A percentile compares a stretch with the other conserved stretches of the same genome.
These are phyloP conservation scores for Phlyctochytrium bullatum DNA, from an alignment of 192 early-diverging fungal species.

Conservation along the genomic window DNA sequence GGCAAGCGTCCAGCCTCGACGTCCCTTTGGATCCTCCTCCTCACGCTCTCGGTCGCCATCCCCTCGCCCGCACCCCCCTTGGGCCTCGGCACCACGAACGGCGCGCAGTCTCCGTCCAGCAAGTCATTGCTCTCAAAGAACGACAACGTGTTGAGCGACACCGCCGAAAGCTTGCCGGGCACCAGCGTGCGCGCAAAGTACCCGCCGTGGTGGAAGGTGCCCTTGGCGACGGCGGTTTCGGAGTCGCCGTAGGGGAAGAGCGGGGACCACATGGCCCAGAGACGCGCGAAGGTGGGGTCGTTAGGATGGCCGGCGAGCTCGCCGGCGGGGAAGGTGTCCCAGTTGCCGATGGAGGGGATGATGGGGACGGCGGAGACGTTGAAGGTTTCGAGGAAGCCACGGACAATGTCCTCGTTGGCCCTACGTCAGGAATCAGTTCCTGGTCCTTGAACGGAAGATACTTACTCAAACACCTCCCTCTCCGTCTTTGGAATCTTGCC, in stretches of 20 bases:
- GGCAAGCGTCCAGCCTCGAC: not conserved
- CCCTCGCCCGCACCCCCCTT: not conserved
- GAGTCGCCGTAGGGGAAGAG: slow-evolving; percentile 18
- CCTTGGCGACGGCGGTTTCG: slow-evolving; percentile 14
- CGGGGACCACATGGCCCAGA: slow-evolving; percentile 39
- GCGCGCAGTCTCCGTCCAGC: slow-evolving; percentile 19
- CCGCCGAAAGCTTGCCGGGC: slow-evolving; percentile 14
- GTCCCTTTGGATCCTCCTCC: not conserved
- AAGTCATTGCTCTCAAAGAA: slow-evolving; percentile 32
- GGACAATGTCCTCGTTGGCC: slow-evolving; percentile 31
- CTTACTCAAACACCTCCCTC: slow-evolving; percentile 20
- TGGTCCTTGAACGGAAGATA: not conserved
- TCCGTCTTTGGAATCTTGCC: slow-evolving; percentile 13
- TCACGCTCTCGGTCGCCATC: not conserved
- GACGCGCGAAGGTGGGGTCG: slow-evolving; percentile 12
- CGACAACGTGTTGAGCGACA: slow-evolving; percentile 35
- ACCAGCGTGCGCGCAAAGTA: slow-evolving; percentile 34
- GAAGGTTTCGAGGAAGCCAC: slow-evolving; percentile 26
- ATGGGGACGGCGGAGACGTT: slow-evolving; percentile 21
- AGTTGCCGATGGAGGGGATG: slow-evolving; percentile 48
- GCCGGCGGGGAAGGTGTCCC: slow-evolving; percentile 43
- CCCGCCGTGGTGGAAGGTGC: slow-evolving; percentile 35
- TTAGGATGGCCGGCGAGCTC: slow-evolving; percentile 12
- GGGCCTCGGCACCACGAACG: not conserved
- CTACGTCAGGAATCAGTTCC: not conserved